phyloP scores from a whole-genome alignment of 495 filamentous ascomycete species.

The Letharia lupina region DNA sequence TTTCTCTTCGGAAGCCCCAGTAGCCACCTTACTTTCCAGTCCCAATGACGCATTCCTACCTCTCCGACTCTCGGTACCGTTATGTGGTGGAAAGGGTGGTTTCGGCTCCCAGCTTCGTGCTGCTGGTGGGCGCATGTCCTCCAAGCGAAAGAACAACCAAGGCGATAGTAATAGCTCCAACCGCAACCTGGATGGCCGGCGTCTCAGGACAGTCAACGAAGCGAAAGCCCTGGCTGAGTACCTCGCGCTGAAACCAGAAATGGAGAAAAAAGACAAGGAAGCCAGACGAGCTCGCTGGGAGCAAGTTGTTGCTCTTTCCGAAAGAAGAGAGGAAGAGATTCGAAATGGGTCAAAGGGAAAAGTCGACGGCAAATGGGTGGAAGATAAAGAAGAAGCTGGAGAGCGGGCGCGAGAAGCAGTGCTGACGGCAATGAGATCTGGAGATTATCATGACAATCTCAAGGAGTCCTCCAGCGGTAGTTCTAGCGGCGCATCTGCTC shows the following conservation, averaged over 20 bases:
- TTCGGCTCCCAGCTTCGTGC: conserved; percentile 96
- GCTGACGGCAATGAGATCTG: conserved; percentile 61
- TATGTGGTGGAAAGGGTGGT: conserved; percentile 90
- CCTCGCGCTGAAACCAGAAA: conserved; percentile 89
- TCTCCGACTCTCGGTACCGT: conserved; percentile 63
- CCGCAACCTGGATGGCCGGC: conserved; percentile 85
- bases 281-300: conserved; percentile 72
- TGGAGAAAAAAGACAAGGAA: conserved; percentile 88
- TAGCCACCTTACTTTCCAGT: conserved; percentile 46
- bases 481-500: conserved; percentile 43
- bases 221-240: conserved; percentile 94
- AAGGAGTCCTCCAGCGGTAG: conserved; percentile 40
- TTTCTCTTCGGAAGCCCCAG: conserved; percentile 30
- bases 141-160: conserved; percentile 76
- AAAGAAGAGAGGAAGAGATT: conserved; percentile 72
- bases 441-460: conserved; percentile 43
- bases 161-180: conserved; percentile 81
- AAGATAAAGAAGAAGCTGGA: conserved; percentile 77
- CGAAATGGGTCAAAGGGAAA: conserved; percentile 58
- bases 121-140: conserved; percentile 94
- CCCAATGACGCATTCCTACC: conserved; percentile 60
- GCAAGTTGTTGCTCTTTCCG: conserved; percentile 72
- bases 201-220: conserved; percentile 83
- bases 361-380: conserved; percentile 85
- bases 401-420: conserved; percentile 82